phyloP scores from a whole-genome alignment of 352 stramenopile genomes.

The Globisporangium carolinianum region DNA sequence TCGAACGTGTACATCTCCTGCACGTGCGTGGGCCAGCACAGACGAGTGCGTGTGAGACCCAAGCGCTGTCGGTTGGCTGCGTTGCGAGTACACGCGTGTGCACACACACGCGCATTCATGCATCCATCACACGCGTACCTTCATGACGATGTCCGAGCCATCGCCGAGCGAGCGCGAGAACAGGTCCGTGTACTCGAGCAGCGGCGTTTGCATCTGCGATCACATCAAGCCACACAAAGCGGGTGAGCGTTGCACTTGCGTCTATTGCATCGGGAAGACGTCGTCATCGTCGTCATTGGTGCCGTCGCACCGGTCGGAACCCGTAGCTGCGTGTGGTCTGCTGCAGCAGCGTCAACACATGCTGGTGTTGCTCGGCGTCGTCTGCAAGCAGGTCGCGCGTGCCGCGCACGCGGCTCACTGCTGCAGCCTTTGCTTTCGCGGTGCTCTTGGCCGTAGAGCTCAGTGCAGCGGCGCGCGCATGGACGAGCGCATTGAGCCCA shows the following conservation, averaged over 20 bases:
- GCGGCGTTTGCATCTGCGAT: slow-evolving; percentile 69
- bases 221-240: neutral
- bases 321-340: slow-evolving; percentile 59
- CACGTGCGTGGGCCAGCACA: neutral
- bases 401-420: slow-evolving; percentile 55
- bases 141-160: slow-evolving; percentile 86
- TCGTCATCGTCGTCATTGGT: neutral
- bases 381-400: slow-evolving; percentile 66
- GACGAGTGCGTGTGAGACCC: neutral
- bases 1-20: slow-evolving; percentile 89
- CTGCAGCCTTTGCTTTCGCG: slow-evolving; percentile 18
- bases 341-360: slow-evolving; percentile 53
- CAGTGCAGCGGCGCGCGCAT: neutral
- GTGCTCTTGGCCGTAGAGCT: slow-evolving; percentile 1
- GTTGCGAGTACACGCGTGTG: neutral
- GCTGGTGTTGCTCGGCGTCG: slow-evolving; percentile 54
- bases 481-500: neutral
- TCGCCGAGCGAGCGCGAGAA: slow-evolving; percentile 76
- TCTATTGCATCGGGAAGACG: too few species aligned
- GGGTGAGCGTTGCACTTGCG: neutral
- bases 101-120: neutral
- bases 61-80: too few species aligned
- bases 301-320: slow-evolving; percentile 50
- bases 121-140: slow-evolving; percentile 24
- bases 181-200: slow-evolving; percentile 85